These are phyloP conservation scores for Centaurea solstitialis DNA, from an alignment of 129 eudicot species.

Conservation along the genomic window DNA sequence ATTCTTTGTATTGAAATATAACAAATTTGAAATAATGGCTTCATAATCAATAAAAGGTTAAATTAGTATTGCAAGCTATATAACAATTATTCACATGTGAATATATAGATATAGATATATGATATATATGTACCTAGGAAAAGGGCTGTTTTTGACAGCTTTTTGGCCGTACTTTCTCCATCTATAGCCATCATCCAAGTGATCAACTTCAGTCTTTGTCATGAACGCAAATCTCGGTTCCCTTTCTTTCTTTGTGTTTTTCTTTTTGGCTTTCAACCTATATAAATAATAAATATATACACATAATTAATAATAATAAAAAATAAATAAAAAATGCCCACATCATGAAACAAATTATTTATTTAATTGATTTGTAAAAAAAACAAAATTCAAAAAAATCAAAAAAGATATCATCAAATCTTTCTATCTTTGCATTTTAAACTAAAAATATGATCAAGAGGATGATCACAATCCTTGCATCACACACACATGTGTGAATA, in stretches of 20 bases:
- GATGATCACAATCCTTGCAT: neutral
- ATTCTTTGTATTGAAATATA: neutral
- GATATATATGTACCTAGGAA: constrained; percentile 66
- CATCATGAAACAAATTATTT: constrained; percentile 10
- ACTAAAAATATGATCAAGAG: constrained; percentile 22
- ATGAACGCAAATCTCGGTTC: constrained; percentile 92
- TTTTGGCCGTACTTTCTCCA: constrained; percentile 99
- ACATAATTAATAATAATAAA: neutral
- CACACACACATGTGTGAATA: constrained; percentile 1
- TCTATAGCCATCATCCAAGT: constrained; percentile 90
- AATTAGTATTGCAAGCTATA: no score
- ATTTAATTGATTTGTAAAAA: neutral
- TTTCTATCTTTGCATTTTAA: constrained; percentile 3
- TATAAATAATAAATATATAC: no score
- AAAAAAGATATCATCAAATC: neutral
- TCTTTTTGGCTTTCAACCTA: constrained; percentile 70
- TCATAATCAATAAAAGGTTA: neutral
- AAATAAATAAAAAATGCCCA: neutral
- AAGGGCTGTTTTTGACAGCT: constrained; percentile 96
- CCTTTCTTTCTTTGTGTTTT: constrained; percentile 61
- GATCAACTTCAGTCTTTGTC: constrained; percentile 95
- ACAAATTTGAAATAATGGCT: neutral
- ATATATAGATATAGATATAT: no score
- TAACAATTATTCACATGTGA: neutral
- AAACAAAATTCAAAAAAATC: neutral